Evolutionary conservation across 306 rosid genomes (phyloP).

Genomic region (Quercus glauca): DNA sequence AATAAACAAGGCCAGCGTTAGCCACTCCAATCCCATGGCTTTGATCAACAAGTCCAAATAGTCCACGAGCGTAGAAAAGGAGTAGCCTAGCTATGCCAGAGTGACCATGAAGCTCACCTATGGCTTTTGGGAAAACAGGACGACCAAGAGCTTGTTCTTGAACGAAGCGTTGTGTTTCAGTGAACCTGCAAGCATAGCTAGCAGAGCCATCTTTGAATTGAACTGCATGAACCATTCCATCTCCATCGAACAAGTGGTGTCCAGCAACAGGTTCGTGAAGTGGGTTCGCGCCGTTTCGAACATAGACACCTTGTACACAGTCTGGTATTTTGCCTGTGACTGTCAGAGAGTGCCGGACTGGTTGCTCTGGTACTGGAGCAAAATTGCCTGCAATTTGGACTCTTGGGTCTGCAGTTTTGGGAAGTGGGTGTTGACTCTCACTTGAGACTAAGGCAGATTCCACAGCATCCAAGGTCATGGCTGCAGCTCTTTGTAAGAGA

Average conservation of each 20-base stretch:
- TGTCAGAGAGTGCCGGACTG: constrained; percentile 38
- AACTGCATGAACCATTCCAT: constrained; percentile 95
- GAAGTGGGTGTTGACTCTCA: constrained; percentile 62
- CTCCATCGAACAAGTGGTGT: constrained; percentile 97
- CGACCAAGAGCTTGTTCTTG: constrained; percentile 71
- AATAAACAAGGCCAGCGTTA: constrained; percentile 89
- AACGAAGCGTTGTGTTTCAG: constrained; percentile 64
- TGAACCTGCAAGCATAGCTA: constrained; percentile 82
- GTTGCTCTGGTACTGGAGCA: constrained; percentile 78
- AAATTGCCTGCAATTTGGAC: constrained; percentile 93
- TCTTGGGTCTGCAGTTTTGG: constrained; percentile 84
- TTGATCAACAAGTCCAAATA: constrained; percentile 63
- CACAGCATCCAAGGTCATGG: constrained; percentile 58
- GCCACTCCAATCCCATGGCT: constrained; percentile 84
- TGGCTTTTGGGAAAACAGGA: constrained; percentile 86
- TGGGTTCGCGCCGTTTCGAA: constrained; percentile 94
- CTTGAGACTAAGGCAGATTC: constrained; percentile 51
- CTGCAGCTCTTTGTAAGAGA: constrained; percentile 48
- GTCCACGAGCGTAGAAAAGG: constrained; percentile 68
- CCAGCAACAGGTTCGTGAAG: constrained; percentile 78
- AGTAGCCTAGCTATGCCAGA: constrained; percentile 83
- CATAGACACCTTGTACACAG: constrained; percentile 77
- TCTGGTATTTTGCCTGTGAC: constrained; percentile 65
- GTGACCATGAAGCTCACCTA: constrained; percentile 97
- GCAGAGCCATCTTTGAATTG: constrained; percentile 44